Evolutionary conservation across 805 yeast genomes (phyloP), one percentile per base, ranked within the genome.

Genomic region (Soucietia sequanensis): DNA sequence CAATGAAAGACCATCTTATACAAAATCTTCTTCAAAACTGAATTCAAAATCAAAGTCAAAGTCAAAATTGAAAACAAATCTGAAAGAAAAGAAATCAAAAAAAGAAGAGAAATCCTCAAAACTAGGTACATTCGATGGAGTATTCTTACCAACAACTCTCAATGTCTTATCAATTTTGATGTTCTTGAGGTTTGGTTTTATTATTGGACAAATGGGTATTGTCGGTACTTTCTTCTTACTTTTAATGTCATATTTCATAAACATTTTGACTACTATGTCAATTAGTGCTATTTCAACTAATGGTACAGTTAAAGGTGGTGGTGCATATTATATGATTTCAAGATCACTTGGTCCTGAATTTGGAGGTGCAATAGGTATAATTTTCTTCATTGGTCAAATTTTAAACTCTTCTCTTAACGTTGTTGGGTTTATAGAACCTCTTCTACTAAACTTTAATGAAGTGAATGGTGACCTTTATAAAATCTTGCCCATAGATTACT

Each of bases 281-380:
- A 81, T 93, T 39, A 85, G 95, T 36, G 99, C 99, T 1, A 93
- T 93, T 41, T 88, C 97, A 2, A 93, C 99, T 2, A 93, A 93
- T 54, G 99, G 99, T 15, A 88, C 95, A 0, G 98, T 93, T 2
- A 77, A 89, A 47, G 98, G 98, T 10, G 99, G 99, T 11, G 99
- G 99, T 31, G 97, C 98, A 0, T 93, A 93, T 56, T 93, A 89
- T 52, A 93, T 93, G 97, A 88, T 93, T 40, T 84, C 95, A 22
- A 72, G 99, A 46, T 83, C 95, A 22, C 65, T 93, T 41, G 99
- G 99, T 0, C 96, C 97, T 3, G 99, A 93, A 56, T 93, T 93
- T 61, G 99, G 99, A 18, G 99, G 99, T 3, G 84, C 96, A 4
- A 91, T 93, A 44, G 99, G 99, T 1, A 71, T 93, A 19, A 91